Evolutionary conservation across 371 early-diverging fungal genomes (phyloP).

Genomic region (Circinella minor): DNA sequence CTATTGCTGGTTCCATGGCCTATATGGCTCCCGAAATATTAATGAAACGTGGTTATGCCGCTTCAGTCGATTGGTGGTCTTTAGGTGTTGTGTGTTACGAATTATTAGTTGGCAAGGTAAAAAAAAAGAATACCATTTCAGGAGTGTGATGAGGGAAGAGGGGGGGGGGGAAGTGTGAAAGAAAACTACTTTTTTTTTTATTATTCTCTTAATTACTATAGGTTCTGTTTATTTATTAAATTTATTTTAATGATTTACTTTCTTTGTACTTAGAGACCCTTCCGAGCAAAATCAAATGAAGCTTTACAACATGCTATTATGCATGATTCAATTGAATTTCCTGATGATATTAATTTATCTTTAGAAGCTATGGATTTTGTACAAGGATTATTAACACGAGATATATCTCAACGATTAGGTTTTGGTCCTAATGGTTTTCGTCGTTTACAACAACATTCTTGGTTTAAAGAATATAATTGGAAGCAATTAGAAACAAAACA

Average conservation of each 20-base stretch:
- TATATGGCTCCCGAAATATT: constrained; percentile 84
- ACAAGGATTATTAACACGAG: constrained; percentile 59
- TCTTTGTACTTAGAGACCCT: constrained; percentile 66
- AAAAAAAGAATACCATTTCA: background rate
- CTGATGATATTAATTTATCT: constrained; percentile 57
- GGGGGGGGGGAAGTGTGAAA: too few species aligned
- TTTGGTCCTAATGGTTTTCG: constrained; percentile 57
- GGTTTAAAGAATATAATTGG: constrained; percentile 65
- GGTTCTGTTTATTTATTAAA: background rate
- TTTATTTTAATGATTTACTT: constrained; percentile 11
- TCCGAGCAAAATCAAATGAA: constrained; percentile 82
- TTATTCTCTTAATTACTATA: too few species aligned
- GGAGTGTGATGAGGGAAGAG: too few species aligned
- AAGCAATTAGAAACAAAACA: constrained; percentile 56
- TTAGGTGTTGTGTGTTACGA: constrained; percentile 87
- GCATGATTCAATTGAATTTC: constrained; percentile 61
- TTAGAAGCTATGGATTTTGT: constrained; percentile 61
- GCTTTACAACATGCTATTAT: constrained; percentile 71
- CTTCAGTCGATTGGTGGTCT: constrained; percentile 88
- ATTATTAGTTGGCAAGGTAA: constrained; percentile 74
- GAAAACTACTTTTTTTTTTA: too few species aligned
- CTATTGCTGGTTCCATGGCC: constrained; percentile 77
- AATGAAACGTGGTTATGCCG: constrained; percentile 66
- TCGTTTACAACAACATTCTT: constrained; percentile 62
- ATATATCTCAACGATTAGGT: constrained; percentile 64